Base-by-base conservation (phyloP, 345 rosid species). In the Erysimum cheiranthoides region DNA sequence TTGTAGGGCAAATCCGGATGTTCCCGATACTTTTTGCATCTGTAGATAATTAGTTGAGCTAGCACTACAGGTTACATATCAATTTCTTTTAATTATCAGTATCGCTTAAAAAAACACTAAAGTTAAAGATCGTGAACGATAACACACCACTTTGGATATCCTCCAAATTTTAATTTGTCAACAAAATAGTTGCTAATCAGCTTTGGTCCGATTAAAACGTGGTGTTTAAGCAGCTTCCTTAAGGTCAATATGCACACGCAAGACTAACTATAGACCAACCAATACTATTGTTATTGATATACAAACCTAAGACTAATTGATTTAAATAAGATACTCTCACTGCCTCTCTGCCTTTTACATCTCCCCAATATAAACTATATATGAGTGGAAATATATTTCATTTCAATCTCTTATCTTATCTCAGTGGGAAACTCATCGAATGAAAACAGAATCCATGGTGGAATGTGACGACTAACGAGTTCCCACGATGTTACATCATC, bases 361-460 rank as follows among this genome's bases (percentile, higher is more conserved):
- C 72, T 35, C 1, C 2, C 47, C 79, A 39, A 21, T 40, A 50
- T 49, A 57, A 45, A 58, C 16, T 57, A n/a, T 21, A 21, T 21
- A 67, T 45, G n/a, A 74, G 67, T 74, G 52, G 60, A 66, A 45
- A 27, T 30, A 32, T 36, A 66, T 57, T 36, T 34, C 32, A 8
- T 61, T 60, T 7, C n/a, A 49, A 42, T 36, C 6, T 53, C 51
- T 21, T 5, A 61, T 16, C 38, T 35, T 50, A 74, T 38, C 11
- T 46, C 68, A 68, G 70, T 76, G 74, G 74, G 18, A 68, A 60
- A 40, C 28, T 30, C 21, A 36, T 65, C 36, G 65, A 49, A 31
- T 30, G 6, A 25, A 7, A 49, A n/a, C 27, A 36, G 13, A 61
- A 61, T 51, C 17, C 46, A 28, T 62, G 6, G 46, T 70, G 68